Evolutionary conservation across 2,329 filamentous ascomycete genomes (phyloP), one percentile per base, ranked within the genome.

Genomic region (Sporothrix curviconia): DNA sequence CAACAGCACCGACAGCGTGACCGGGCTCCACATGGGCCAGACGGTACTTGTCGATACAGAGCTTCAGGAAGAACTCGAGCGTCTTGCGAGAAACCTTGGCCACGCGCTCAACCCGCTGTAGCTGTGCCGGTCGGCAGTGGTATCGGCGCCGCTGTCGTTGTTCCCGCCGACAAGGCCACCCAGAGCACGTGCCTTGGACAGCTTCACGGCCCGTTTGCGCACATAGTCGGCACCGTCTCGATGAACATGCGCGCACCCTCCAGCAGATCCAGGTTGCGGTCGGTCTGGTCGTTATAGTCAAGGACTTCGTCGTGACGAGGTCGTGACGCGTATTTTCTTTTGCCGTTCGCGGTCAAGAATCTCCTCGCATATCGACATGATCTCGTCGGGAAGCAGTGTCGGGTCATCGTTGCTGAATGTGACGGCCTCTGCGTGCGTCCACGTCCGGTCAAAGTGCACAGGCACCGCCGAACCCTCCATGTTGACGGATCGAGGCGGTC

Each of bases 381-480:
- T 88, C 67, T 95, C 87, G 19, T 79, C 78, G 0, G 91, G 90
- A 2, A 86, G 75, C 61, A 99, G 73, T 17, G 89, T 85, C 5
- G 74, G 75, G 56, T 96, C 91, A 0, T 79, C 74, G 62, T 95
- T 92, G 66, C 87, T 79, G 80, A 89, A 94, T 0, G 91, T 96
- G 5, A 85, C 66, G 73, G 85, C 73, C 78, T 90, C 81, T 5
- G 81, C 77, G 68, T 97, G 92, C 17, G 84, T 90, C 78, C 90
- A 97, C 0, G 92, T 96, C 47, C 92, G 85, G 54, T 89, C 84
- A 67, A 97, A 96, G 67, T 96, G 83, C 52, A 99, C 94, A 4
- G 94, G 94, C 65, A 89, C 90, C 7, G 90, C 92, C 61, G 87
- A 86, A 43, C 91, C 94, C 71, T 99, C 94, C 92, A 99, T 99